Evolutionary conservation across 495 filamentous ascomycete genomes (phyloP), one percentile per base, ranked within the genome.

Genomic region (Neurospora pannonica): DNA sequence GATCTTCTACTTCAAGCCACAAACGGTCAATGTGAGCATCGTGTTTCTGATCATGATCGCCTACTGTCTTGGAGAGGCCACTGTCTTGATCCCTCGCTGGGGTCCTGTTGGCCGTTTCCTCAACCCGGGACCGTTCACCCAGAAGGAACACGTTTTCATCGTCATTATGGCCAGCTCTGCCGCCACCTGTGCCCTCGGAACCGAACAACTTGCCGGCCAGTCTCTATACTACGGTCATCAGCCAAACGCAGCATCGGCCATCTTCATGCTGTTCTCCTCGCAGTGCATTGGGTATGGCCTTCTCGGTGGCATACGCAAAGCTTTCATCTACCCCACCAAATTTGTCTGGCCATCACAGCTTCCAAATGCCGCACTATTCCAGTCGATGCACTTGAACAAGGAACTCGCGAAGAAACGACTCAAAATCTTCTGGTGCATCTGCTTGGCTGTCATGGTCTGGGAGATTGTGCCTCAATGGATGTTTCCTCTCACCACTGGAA

Each of bases 381-480:
- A 86, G 72, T 83, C 84, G 5, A 77, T 86, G 31, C 79, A 81
- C 71, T 77, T 78, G 13, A 71, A 81, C 38, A 75, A 77, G 15
- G n/a, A 71, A 24, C 84, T 82, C 73, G 83, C 79, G 19, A 76
- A 76, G 67, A 76, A 78, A 19, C 72, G 77, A 5, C 75, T 85
- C 7, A 80, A 75, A 37, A 74, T 84, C 36, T 86, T 86, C 74
- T 81, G 77, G 72, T 79, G 78, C 72, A 73, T 82, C 42, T 84
- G 84, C 73, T 31, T 70, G 4, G 75, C 79, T 31, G 70, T 83
- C 10, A 79, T 82, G 36, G 43, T 86, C 8, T 90, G 84, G 78
- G 87, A 88, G 75, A 81, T 86, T 4, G 80, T 89, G 36, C 88
- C 88, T 1, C 85, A 86, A 39, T 89, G 86, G 70, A 85, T 89